Percentiles rank a stretch among this genome's conserved stretches.
Evolutionary conservation across 192 early-diverging fungal species (phyloP).

Genomic region (Coemansia sp.): DNA sequence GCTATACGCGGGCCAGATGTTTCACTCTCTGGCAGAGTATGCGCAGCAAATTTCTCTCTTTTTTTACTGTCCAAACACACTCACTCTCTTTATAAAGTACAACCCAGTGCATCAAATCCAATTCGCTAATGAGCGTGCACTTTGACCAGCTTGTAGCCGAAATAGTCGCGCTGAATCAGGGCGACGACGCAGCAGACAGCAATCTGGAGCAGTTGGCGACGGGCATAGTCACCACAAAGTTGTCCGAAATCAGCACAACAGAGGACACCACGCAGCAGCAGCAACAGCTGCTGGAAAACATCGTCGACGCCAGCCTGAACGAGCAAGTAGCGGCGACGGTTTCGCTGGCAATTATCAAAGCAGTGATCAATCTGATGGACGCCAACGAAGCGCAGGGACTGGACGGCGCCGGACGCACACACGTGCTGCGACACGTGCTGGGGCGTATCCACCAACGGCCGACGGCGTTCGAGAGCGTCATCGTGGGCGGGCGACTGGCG

Average conservation of each 20-base stretch:
- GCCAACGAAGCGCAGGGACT: conserved; percentile 39
- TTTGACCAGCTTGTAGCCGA: conserved; percentile 22
- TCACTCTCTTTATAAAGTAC: background rate
- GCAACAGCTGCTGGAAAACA: conserved; percentile 13
- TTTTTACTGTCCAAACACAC: background rate
- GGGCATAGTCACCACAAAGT: conserved; percentile 12
- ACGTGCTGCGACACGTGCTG: conserved; percentile 66
- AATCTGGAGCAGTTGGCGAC: conserved; percentile 2
- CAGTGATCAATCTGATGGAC: conserved; percentile 65
- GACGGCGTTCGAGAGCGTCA: conserved; percentile 77
- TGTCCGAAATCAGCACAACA: background rate
- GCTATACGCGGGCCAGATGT: no score
- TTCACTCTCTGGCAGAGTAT: no score
- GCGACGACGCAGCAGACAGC: conserved; percentile 1
- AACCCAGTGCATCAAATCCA: background rate
- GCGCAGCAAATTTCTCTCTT: no score
- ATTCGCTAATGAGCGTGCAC: conserved; percentile 7
- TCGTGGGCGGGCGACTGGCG: conserved; percentile 61
- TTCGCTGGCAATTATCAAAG: conserved; percentile 69
- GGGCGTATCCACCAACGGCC: conserved; percentile 66
- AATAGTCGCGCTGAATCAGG: conserved; percentile 25
- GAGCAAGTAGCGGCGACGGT: conserved; percentile 72
- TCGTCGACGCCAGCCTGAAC: conserved; percentile 59
- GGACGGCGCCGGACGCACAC: conserved; percentile 46
- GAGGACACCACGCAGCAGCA: conserved; percentile 12